Evolutionary conservation across 148 eudicot species (phyloP), one percentile per base, ranked within the genome.

Genomic region (Chenopodium formosanum): DNA sequence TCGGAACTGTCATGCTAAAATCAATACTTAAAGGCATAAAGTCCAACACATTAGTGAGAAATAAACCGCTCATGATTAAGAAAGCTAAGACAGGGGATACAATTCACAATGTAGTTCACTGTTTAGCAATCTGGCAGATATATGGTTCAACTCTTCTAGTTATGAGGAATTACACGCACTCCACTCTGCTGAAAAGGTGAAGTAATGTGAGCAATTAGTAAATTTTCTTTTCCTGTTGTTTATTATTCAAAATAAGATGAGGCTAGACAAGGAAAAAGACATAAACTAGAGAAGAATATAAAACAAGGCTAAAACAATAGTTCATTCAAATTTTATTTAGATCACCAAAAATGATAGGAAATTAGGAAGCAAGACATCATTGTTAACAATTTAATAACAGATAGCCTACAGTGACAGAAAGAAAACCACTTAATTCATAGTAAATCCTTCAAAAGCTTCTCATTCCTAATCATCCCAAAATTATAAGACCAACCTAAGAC

Each of bases 1-100:
- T 76, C 78, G 32, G 68, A n/a, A 79, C 16, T 66, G 7, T n/a
- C 75, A 69, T 11, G 74, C 44, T 50, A 25, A 11, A 20, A 65
- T 23, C 23, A 56, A 56, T 56, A 56, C 62, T 56, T 56, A 56
- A 52, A 52, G 44, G 17, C 62, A 14, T 56, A 56, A 50, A 50
- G 13, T 50, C 53, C 14, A 13, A 19, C 62, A 56, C 62, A 12
- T 56, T 56, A 22, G 62, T 22, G 66, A n/a, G 66, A 20, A 9
- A 62, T n/a, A n/a, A 20, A 62, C 9, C 1, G 25, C 25, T 62
- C 27, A 62, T 62, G 66, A 8, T 20, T 62, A 62, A 62, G 25
- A 62, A 7, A 5, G 7, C 66, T 27, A n/a, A 62, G 25, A 20
- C 11, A n/a, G 10, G 23, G 66, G n/a, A 62, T 22, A 20, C 66